Conservation (phyloP, 1,284 basidiomycete species). For the Leccinum pseudoinsigne region DNA sequence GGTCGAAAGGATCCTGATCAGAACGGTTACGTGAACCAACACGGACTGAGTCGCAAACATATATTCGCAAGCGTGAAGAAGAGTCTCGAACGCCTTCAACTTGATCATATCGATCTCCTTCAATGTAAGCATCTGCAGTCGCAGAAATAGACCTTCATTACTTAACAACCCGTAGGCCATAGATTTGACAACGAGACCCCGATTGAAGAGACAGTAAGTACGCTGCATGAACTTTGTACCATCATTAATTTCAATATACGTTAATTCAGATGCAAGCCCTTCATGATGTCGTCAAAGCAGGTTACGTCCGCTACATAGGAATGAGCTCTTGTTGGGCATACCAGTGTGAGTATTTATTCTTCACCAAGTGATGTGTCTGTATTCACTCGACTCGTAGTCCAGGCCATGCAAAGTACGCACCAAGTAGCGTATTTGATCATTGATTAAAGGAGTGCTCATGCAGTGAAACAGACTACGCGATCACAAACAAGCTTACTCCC, state of each 20-base stretch:
- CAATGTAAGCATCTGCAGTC: conserved; percentile 43
- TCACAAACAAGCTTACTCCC: conserved; percentile 46
- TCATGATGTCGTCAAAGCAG: conserved; percentile 53
- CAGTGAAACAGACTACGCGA: conserved; percentile 30
- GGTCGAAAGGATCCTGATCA: conserved; percentile 35
- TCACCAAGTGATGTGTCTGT: neutral
- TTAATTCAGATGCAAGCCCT: conserved; percentile 52
- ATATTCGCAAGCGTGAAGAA: conserved; percentile 75
- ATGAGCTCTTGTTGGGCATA: conserved; percentile 47
- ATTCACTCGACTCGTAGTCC: conserved; percentile 25
- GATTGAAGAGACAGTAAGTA: conserved; percentile 34
- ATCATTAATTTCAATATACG: neutral
- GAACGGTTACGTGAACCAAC: conserved; percentile 59
- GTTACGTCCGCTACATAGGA: conserved; percentile 58
- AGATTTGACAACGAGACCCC: conserved; percentile 34
- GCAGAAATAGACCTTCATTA: neutral
- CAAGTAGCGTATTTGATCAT: neutral
- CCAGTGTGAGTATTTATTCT: conserved; percentile 31
- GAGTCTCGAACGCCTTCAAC: conserved; percentile 61
- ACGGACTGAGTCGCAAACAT: conserved; percentile 58
- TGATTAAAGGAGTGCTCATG: conserved; percentile 5
- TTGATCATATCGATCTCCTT: conserved; percentile 71
- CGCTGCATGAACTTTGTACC: neutral
- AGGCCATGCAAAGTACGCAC: conserved; percentile 38
- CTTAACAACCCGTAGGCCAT: conserved; percentile 20